phyloP scores from a whole-genome alignment of 176 grass and related monocot genomes.

The Carex kokanica region DNA sequence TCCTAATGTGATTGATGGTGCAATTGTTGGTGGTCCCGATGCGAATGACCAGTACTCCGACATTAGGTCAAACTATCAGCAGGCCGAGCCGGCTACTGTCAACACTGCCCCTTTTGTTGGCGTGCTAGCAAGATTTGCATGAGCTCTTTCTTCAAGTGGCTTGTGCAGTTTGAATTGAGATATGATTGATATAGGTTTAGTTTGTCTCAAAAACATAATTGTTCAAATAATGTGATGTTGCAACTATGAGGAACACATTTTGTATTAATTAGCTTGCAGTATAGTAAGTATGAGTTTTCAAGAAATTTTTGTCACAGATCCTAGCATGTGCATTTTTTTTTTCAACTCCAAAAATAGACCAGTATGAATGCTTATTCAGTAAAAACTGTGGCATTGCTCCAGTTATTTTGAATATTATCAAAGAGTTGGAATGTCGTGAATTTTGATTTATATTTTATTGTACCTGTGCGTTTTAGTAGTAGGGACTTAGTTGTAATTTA shows the following conservation, averaged over 20 bases:
- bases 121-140: constrained; percentile 56
- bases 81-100: constrained; percentile 45
- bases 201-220: not conserved
- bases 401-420: not conserved
- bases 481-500: no score
- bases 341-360: not conserved
- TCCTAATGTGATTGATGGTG: constrained; percentile 57
- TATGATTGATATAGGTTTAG: not conserved
- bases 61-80: constrained; percentile 35
- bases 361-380: not conserved
- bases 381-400: not conserved
- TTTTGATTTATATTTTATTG: no score
- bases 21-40: constrained; percentile 61
- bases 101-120: constrained; percentile 57
- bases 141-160: constrained; percentile 1
- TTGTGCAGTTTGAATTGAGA: constrained; percentile 4
- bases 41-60: constrained; percentile 45
- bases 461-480: no score
- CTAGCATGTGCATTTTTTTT: not conserved
- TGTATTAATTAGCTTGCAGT: not conserved
- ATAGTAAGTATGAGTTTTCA: not conserved
- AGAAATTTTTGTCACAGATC: not conserved
- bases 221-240: not conserved
- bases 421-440: not conserved
- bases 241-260: not conserved